These are phyloP conservation scores for Suhomyces prunicola DNA, from an alignment of 805 yeast genomes.

Conservation along the genomic window DNA sequence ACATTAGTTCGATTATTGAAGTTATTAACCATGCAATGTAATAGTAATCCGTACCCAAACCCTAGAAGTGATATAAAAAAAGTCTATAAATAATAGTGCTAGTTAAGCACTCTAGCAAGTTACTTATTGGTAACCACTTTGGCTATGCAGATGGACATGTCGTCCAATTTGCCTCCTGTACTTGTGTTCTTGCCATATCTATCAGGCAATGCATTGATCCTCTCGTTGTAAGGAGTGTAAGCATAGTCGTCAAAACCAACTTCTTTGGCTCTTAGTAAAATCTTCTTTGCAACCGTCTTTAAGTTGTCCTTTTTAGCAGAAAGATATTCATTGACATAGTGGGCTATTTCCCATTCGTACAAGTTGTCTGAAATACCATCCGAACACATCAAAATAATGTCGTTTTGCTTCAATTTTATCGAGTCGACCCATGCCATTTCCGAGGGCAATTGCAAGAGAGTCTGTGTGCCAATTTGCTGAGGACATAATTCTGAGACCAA, in stretches of 20 bases:
- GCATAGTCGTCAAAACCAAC: constrained; percentile 53
- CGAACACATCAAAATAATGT: constrained; percentile 46
- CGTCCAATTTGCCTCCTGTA: constrained; percentile 55
- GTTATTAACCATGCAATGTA: neutral
- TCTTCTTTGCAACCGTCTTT: constrained; percentile 36
- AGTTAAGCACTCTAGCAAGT: neutral
- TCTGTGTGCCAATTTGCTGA: constrained; percentile 53
- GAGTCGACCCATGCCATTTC: constrained; percentile 46
- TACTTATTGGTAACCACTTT: constrained; percentile 27
- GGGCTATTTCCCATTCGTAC: constrained; percentile 45
- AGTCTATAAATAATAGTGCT: neutral
- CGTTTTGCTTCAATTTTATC: constrained; percentile 37
- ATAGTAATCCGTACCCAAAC: neutral
- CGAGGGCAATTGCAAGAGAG: constrained; percentile 41
- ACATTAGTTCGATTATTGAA: neutral
- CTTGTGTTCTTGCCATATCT: constrained; percentile 30
- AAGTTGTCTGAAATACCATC: constrained; percentile 56
- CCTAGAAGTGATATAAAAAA: neutral
- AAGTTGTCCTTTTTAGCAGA: constrained; percentile 27
- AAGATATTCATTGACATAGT: constrained; percentile 33
- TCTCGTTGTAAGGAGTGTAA: constrained; percentile 52
- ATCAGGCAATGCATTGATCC: constrained; percentile 42
- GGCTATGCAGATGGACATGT: constrained; percentile 50
- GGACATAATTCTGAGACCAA: constrained; percentile 48
- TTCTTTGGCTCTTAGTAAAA: constrained; percentile 44